Evolutionary conservation across 2,329 filamentous ascomycete species (phyloP).

Genomic region (Alternaria brassicicola): DNA sequence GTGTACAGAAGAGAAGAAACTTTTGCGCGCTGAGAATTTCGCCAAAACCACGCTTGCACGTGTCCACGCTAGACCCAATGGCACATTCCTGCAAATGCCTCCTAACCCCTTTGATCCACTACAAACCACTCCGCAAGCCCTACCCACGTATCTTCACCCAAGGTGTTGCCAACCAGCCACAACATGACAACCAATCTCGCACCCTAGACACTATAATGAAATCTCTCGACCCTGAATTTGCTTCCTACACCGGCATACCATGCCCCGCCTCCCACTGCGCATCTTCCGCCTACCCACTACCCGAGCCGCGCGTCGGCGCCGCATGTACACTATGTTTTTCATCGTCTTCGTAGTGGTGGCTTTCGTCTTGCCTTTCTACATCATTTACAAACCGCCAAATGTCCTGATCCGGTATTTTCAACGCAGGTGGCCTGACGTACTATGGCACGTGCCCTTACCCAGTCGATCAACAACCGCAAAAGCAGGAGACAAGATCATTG

Average conservation of each 20-base stretch:
- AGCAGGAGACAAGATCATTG: constrained; percentile 67
- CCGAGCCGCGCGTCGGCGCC: constrained; percentile 46
- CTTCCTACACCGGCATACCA: constrained; percentile 14
- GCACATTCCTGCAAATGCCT: constrained; percentile 5
- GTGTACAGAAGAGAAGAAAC: background rate
- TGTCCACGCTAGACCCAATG: constrained; percentile 16
- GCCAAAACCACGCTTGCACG: constrained; percentile 13
- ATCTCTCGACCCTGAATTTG: background rate
- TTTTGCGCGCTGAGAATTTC: constrained; percentile 11
- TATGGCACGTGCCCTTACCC: constrained; percentile 70
- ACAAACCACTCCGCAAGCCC: background rate
- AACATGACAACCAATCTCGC: background rate
- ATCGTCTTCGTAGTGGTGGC: constrained; percentile 33
- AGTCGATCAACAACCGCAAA: background rate
- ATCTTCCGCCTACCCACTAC: constrained; percentile 47
- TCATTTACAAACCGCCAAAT: constrained; percentile 81
- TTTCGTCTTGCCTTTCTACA: constrained; percentile 58
- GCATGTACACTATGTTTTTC: constrained; percentile 48
- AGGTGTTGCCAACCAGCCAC: background rate
- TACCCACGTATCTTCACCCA: background rate
- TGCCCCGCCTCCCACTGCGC: constrained; percentile 37
- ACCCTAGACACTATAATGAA: background rate
- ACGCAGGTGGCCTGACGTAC: constrained; percentile 74
- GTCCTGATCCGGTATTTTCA: constrained; percentile 73
- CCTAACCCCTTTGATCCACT: constrained; percentile 15